Conservation (phyloP, 2,329 filamentous ascomycete species). For the Aspergillus fijiensis region DNA sequence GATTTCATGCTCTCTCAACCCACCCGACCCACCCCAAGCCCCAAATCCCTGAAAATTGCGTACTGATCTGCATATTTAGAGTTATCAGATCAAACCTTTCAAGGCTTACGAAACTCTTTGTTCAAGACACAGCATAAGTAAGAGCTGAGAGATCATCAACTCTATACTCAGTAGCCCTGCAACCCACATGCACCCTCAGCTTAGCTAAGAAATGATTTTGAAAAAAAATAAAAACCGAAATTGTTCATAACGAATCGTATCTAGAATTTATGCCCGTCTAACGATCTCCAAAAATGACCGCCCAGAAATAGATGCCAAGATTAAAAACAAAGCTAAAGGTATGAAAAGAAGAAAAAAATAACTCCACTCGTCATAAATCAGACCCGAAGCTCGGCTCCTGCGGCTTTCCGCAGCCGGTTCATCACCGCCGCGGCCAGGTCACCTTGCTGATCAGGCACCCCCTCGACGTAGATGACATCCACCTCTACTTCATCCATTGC, state of each 20-base stretch:
- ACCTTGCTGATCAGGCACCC: conserved; percentile 67
- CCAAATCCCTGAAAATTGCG: too few relatives aligned
- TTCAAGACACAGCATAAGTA: too few relatives aligned
- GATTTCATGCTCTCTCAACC: too few relatives aligned
- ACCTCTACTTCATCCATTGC: conserved; percentile 78
- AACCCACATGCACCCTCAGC: too few relatives aligned
- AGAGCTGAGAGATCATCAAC: too few relatives aligned
- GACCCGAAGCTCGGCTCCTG: conserved; percentile 55
- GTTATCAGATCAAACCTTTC: not conserved
- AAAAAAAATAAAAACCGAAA: not conserved
- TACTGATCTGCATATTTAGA: too few relatives aligned
- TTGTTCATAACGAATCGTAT: conserved; percentile 6
- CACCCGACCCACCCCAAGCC: too few relatives aligned
- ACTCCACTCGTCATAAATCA: conserved; percentile 29
- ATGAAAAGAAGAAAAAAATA: not conserved
- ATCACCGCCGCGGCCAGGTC: conserved; percentile 85
- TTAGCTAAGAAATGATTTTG: too few relatives aligned
- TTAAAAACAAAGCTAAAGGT: not conserved
- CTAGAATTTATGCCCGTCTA: conserved; percentile 9
- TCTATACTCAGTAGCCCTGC: too few relatives aligned
- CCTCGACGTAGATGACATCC: conserved; percentile 86
- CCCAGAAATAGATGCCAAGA: not conserved
- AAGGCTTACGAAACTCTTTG: not conserved
- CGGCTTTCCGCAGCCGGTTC: conserved; percentile 79
- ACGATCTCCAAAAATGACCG: not conserved